A percentile compares a stretch with the other conserved stretches of the same genome.
These are phyloP conservation scores for Acidiella bohemica DNA, from an alignment of 495 filamentous ascomycete species.

Conservation along the genomic window DNA sequence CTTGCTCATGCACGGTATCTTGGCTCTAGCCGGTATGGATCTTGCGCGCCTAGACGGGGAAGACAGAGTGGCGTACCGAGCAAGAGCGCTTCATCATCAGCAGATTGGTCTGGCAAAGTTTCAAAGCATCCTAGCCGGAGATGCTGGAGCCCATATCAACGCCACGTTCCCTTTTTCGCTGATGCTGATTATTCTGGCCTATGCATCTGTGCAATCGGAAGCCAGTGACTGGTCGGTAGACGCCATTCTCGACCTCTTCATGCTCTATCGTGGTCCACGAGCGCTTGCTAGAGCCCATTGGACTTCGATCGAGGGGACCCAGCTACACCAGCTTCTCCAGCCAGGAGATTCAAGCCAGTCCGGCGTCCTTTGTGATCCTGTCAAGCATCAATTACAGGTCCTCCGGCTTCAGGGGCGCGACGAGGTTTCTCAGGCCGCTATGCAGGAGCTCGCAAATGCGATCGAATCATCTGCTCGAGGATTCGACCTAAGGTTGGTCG, in stretches of 20 bases:
- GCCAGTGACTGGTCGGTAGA: neutral
- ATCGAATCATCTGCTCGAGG: neutral
- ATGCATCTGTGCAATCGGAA: constrained; percentile 6
- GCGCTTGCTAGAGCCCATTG: neutral
- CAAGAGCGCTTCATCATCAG: constrained; percentile 6
- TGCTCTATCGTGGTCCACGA: constrained; percentile 5
- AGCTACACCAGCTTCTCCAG: neutral
- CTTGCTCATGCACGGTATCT: constrained; percentile 14
- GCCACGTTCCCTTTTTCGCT: constrained; percentile 8
- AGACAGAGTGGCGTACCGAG: neutral
- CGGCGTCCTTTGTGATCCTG: neutral
- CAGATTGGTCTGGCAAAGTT: constrained; percentile 8
- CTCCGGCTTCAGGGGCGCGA: neutral
- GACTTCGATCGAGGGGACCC: neutral
- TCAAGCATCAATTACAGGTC: neutral
- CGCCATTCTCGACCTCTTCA: constrained; percentile 6
- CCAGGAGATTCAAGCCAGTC: neutral
- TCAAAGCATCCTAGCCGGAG: neutral
- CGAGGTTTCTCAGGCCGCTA: neutral
- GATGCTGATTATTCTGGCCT: constrained; percentile 8
- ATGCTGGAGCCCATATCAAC: neutral
- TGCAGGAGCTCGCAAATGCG: neutral
- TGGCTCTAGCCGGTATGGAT: constrained; percentile 13
- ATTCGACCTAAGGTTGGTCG: constrained; percentile 2
- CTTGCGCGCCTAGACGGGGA: constrained; percentile 3